A percentile compares a stretch with the other conserved stretches of the same genome.
Evolutionary conservation across 768 basidiomycete genomes (phyloP).

Genomic region (Trametes sanguinea): DNA sequence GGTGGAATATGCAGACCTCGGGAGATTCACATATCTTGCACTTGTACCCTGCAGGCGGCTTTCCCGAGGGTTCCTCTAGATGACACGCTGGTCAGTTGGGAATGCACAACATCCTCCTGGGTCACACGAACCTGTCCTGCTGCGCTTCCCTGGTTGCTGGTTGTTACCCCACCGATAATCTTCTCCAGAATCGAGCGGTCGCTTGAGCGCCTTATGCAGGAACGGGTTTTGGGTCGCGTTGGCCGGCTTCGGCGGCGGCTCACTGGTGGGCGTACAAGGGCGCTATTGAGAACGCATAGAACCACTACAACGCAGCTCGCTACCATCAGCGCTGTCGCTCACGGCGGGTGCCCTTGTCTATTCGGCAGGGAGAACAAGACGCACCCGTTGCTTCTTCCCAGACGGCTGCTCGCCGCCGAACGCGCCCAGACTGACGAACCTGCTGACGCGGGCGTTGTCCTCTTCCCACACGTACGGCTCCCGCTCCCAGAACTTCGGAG

Average conservation of each 20-base stretch:
- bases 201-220: constrained; percentile 48
- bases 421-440: constrained; percentile 87
- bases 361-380: constrained; percentile 30
- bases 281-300: constrained; percentile 91
- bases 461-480: constrained; percentile 90
- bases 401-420: constrained; percentile 66
- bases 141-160: constrained; percentile 58
- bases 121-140: constrained; percentile 48
- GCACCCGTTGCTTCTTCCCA: constrained; percentile 82
- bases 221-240: constrained; percentile 79
- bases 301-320: constrained; percentile 63
- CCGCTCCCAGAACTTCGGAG: constrained; percentile 89
- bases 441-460: constrained; percentile 62
- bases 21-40: constrained; percentile 76
- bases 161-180: constrained; percentile 72
- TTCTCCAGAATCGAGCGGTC: constrained; percentile 47
- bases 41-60: constrained; percentile 72
- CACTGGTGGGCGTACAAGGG: constrained; percentile 44
- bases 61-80: constrained; percentile 46
- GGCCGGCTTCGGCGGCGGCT: constrained; percentile 47
- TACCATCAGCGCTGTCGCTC: neutral
- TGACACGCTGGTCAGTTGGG: neutral
- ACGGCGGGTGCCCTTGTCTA: neutral
- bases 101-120: neutral
- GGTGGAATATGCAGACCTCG: constrained; percentile 49